Conservation (phyloP, 176 grass and related monocot species). For the Avena atlantica region DNA sequence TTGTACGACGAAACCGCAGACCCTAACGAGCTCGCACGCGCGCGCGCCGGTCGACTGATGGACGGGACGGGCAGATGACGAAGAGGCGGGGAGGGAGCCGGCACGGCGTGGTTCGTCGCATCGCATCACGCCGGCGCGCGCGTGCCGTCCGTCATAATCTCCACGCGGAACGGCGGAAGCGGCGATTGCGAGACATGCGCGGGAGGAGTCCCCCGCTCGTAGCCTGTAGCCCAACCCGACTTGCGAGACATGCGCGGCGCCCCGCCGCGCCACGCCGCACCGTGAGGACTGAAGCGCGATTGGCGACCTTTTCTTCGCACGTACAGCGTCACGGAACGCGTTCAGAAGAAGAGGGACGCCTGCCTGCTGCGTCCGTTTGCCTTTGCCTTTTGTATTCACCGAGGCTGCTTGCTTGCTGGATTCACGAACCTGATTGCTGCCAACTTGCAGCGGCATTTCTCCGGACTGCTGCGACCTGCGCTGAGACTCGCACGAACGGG, state of each 20-base stretch:
- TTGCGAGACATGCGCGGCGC: background rate
- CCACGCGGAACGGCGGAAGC: background rate
- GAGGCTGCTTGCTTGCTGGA: background rate
- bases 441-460: no score
- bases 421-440: background rate
- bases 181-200: background rate
- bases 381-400: no score
- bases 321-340: background rate
- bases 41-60: background rate
- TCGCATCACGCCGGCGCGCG: slow-evolving; percentile 21
- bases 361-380: background rate
- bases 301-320: no score
- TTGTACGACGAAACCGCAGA: background rate
- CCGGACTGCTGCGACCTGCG: no score
- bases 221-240: background rate
- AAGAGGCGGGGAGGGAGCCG: background rate
- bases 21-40: background rate
- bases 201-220: background rate
- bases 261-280: no score
- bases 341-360: background rate
- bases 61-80: background rate
- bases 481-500: no score
- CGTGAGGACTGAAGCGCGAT: no score
- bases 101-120: background rate
- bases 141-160: background rate